phyloP scores from a whole-genome alignment of 73 alveolate genomes.

The Stentor coeruleus region DNA sequence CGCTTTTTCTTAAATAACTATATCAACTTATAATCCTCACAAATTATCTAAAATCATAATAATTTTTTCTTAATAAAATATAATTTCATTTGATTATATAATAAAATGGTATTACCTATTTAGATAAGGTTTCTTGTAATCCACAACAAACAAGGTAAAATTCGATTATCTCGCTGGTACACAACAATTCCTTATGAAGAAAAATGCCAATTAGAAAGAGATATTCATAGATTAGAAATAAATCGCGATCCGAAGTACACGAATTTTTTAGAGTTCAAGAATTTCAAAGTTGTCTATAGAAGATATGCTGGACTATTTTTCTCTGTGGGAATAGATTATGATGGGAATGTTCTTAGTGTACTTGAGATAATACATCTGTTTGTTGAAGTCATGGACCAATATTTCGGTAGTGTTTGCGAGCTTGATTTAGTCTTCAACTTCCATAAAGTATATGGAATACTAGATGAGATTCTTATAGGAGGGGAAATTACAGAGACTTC shows the following conservation, averaged over 20 bases:
- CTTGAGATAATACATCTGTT: slow-evolving; percentile 85
- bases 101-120: too few species aligned
- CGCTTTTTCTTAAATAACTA: too few species aligned
- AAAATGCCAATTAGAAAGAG: slow-evolving; percentile 65
- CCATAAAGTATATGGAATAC: slow-evolving; percentile 93
- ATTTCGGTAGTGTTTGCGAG: slow-evolving; percentile 99
- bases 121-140: slow-evolving; percentile 77
- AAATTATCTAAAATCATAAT: too few species aligned
- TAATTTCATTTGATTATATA: background rate
- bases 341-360: slow-evolving; percentile 94
- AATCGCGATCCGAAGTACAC: slow-evolving; percentile 91
- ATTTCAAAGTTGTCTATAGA: slow-evolving; percentile 88
- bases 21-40: too few species aligned
- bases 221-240: slow-evolving; percentile 85
- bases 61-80: too few species aligned
- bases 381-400: slow-evolving; percentile 70
- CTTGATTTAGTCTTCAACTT: slow-evolving; percentile 97
- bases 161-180: slow-evolving; percentile 94
- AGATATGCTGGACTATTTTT: slow-evolving; percentile 97
- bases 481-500: slow-evolving; percentile 59
- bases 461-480: slow-evolving; percentile 94
- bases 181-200: slow-evolving; percentile 61
- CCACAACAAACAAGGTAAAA: slow-evolving; percentile 96
- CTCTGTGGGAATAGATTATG: slow-evolving; percentile 95
- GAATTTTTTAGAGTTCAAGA: slow-evolving; percentile 86